phyloP scores from a whole-genome alignment of 495 filamentous ascomycete species.

The Penicillium goetzii region DNA sequence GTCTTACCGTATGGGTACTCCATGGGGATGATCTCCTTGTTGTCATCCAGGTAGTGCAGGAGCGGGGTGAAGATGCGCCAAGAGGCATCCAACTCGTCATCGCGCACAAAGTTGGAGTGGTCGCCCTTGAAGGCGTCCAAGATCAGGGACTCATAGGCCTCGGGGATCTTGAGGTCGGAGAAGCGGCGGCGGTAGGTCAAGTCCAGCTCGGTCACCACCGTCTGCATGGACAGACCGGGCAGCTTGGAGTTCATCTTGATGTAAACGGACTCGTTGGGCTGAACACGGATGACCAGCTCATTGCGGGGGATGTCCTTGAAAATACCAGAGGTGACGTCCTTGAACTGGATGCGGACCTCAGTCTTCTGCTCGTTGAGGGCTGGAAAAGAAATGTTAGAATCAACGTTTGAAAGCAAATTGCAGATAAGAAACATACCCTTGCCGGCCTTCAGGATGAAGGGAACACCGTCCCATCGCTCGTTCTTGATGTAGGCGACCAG shows the following conservation, averaged over 20 bases:
- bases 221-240: conserved; percentile 98
- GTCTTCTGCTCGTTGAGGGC: conserved; percentile 99
- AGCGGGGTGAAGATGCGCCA: conserved; percentile 99
- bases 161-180: conserved; percentile 98
- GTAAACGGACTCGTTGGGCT: conserved; percentile 99
- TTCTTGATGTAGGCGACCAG: conserved; percentile 99
- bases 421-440: conserved; percentile 59
- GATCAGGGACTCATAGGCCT: conserved; percentile 98
- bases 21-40: conserved; percentile 99
- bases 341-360: conserved; percentile 98
- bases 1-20: conserved; percentile 97
- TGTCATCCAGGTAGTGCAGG: conserved; percentile 96
- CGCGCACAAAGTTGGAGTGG: conserved; percentile 99
- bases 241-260: conserved; percentile 99
- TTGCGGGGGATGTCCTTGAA: conserved; percentile 99
- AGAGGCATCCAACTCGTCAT: conserved; percentile 96
- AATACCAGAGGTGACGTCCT: conserved; percentile 98
- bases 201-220: conserved; percentile 97
- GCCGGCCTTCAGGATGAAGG: conserved; percentile 99
- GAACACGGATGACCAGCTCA: conserved; percentile 98
- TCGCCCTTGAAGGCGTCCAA: conserved; percentile 98
- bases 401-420: not conserved
- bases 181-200: conserved; percentile 97
- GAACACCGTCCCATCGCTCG: conserved; percentile 98
- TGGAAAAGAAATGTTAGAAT: conserved; percentile 27